Evolutionary conservation across 148 eudicot genomes (phyloP).

Genomic region (Vaccinium corymbosum): DNA sequence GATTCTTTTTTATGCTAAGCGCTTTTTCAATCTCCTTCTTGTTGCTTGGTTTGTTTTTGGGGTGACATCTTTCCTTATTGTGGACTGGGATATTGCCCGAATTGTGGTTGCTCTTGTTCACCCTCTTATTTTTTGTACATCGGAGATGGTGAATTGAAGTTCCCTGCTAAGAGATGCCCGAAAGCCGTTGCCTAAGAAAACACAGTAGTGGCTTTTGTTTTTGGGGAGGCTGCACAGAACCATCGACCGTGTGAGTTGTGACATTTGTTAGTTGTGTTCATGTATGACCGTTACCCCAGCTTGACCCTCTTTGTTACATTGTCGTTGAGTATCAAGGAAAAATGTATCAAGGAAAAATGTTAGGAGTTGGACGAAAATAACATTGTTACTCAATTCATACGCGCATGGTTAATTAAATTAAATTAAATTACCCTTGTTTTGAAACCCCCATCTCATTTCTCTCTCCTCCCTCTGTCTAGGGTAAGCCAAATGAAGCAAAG

Average conservation of each 20-base stretch:
- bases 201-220: neutral
- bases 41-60: neutral
- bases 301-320: too few relatives aligned
- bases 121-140: neutral
- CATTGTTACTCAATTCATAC: too few relatives aligned
- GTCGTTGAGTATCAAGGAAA: too few relatives aligned
- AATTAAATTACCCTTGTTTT: too few relatives aligned
- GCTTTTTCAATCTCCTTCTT: neutral
- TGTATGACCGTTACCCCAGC: too few relatives aligned
- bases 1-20: neutral
- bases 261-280: neutral
- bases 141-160: neutral
- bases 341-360: too few relatives aligned
- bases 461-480: too few relatives aligned
- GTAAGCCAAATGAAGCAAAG: too few relatives aligned
- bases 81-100: neutral
- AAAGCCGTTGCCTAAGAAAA: neutral
- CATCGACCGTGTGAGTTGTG: neutral
- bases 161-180: neutral
- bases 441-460: too few relatives aligned
- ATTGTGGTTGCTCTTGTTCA: neutral
- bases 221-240: neutral
- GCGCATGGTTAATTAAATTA: too few relatives aligned
- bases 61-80: neutral
- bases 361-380: too few relatives aligned